Evolutionary conservation across 805 yeast genomes (phyloP), one percentile per base, ranked within the genome.

Genomic region (Helenozyma baotianmanensis): DNA sequence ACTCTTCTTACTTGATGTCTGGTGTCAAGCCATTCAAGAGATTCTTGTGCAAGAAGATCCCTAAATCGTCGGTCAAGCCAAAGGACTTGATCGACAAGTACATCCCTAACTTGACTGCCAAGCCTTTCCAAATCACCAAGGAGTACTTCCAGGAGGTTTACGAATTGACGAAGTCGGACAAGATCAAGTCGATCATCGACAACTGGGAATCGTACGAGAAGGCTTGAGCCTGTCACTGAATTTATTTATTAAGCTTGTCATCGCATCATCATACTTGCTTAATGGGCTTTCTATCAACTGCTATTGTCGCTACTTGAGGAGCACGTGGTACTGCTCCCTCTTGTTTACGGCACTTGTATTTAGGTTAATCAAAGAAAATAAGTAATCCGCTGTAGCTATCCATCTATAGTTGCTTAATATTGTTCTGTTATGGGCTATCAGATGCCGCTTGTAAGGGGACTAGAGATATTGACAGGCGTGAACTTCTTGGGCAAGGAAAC

Each of bases 11-110:
- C 71, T 76, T 92, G 70, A 83, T 90, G 76, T 85, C 92, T 37
- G 99, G 99, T 68, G 99, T 92, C 40, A 90, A 89, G 68, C 98
- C 98, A 54, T 92, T 92, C 86, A 89, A 90, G 75, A 85, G 88
- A 69, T 92, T 92, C 82, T 76, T 92, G 71, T 80, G 81, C 61
- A 92, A 88, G 82, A 90, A 92, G 78, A 83, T 92, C 55, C 82
- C 95, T 44, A 86, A 83, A 70, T 84, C 87, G 52, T 94, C 96
- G 30, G 92, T 92, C 47, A 90, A 90, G 71, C 95, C 96, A 40
- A 82, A 92, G 41, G 86, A 87, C 62, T 76, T 92, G 68, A 79
- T 86, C 51, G 89, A 89, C 58, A 92, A 89, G 72, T 92, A 94
- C 68, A 89, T 92, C 74, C 99, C 99, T 47, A 92, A 92, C 73